A percentile compares a stretch with the other conserved stretches of the same genome.
Conservation (phyloP, 2,329 filamentous ascomycete species). For the Colletotrichum horii region DNA sequence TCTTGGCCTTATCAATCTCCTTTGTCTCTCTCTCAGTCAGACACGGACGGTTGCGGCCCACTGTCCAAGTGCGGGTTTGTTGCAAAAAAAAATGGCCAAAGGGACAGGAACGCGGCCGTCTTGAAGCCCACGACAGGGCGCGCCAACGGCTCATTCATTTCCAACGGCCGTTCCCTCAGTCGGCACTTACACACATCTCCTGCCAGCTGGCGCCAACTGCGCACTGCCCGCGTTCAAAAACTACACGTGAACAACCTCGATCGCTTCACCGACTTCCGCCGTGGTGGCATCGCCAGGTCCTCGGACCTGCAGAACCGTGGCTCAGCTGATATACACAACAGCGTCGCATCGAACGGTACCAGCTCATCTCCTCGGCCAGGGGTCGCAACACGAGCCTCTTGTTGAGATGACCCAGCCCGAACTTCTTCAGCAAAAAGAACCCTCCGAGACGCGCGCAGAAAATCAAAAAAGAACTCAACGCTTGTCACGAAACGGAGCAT, state of each 20-base stretch:
- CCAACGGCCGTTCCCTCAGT: neutral
- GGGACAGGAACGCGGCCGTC: neutral
- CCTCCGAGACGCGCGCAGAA: neutral
- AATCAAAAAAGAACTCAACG: neutral
- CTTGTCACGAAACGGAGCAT: slow-evolving; percentile 10
- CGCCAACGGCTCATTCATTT: neutral
- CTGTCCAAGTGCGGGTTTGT: neutral
- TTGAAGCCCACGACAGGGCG: neutral
- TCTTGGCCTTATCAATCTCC: slow-evolving; percentile 11
- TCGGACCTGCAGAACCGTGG: slow-evolving; percentile 4
- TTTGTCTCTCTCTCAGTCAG: slow-evolving; percentile 12
- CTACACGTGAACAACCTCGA: neutral
- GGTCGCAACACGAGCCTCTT: slow-evolving; percentile 12
- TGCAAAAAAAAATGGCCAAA: neutral
- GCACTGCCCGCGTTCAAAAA: neutral
- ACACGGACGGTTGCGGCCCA: slow-evolving; percentile 3
- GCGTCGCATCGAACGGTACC: neutral
- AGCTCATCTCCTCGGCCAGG: neutral
- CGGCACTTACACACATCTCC: no score
- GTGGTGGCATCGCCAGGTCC: neutral
- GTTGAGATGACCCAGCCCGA: slow-evolving; percentile 7
- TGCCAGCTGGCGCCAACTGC: neutral
- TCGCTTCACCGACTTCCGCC: neutral
- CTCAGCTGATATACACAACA: slow-evolving; percentile 9
- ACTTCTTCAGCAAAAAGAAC: slow-evolving; percentile 1